Percentiles rank a stretch among this genome's conserved stretches.
Conservation (phyloP, 108 stramenopile species). For the Skeletonema potamos region DNA sequence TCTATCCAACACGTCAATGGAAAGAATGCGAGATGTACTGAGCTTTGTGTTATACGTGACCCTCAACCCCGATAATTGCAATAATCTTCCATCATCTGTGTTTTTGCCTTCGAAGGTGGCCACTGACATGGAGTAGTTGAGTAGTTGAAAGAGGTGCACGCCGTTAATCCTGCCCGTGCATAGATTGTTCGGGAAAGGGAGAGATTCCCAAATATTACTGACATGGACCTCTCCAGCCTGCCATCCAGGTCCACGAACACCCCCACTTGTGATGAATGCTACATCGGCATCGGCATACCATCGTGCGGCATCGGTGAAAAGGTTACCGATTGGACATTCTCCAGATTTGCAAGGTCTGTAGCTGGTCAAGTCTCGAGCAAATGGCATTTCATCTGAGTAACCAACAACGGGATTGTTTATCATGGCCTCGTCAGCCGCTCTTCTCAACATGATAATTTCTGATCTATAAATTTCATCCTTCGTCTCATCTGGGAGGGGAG, state of each 20-base stretch:
- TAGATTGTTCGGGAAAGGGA: slow-evolving; percentile 48
- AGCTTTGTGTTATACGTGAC: slow-evolving; percentile 50
- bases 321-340: slow-evolving; percentile 52
- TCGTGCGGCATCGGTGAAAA: slow-evolving; percentile 54
- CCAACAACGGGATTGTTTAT: slow-evolving; percentile 50
- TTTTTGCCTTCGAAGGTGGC: slow-evolving; percentile 41
- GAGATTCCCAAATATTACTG: slow-evolving; percentile 39
- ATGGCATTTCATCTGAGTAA: slow-evolving; percentile 35
- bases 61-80: slow-evolving; percentile 58
- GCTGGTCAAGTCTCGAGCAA: slow-evolving; percentile 12
- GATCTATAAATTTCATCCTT: slow-evolving; percentile 42
- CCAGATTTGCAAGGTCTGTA: slow-evolving; percentile 42
- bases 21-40: slow-evolving; percentile 9
- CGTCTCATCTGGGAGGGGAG: slow-evolving; percentile 15
- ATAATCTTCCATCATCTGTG: slow-evolving; percentile 30
- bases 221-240: slow-evolving; percentile 48
- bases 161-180: slow-evolving; percentile 55
- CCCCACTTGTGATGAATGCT: slow-evolving; percentile 32
- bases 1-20: slow-evolving; percentile 37
- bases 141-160: slow-evolving; percentile 36
- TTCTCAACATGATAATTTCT: slow-evolving; percentile 17
- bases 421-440: slow-evolving; percentile 39
- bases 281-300: slow-evolving; percentile 51
- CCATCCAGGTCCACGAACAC: slow-evolving; percentile 53
- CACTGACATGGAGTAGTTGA: slow-evolving; percentile 45